These are phyloP conservation scores for Debaryomyces prosopidis DNA, from an alignment of 805 yeast species.

Conservation along the genomic window DNA sequence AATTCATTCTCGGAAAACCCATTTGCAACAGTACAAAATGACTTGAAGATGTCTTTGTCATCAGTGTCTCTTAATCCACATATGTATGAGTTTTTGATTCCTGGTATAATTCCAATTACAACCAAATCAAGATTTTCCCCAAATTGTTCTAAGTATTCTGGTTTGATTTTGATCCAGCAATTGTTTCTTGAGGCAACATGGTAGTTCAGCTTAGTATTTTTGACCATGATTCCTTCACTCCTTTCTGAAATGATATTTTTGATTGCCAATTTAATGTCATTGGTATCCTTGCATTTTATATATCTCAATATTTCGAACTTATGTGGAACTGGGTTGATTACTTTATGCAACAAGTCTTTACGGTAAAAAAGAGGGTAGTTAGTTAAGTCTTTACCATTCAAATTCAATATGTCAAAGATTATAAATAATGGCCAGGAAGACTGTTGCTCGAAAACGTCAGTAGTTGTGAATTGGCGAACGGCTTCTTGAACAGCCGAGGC, in stretches of 20 bases:
- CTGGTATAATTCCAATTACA: conserved; percentile 76
- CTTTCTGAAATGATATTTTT: conserved; percentile 57
- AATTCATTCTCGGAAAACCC: conserved; percentile 73
- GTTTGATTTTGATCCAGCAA: conserved; percentile 88
- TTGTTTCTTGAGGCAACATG: conserved; percentile 58
- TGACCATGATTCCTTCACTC: conserved; percentile 83
- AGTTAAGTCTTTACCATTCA: conserved; percentile 68
- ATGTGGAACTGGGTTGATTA: conserved; percentile 46
- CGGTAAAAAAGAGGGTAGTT: conserved; percentile 55
- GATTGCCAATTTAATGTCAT: conserved; percentile 58
- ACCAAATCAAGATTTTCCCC: conserved; percentile 84
- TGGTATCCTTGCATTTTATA: conserved; percentile 41
- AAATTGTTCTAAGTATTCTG: conserved; percentile 82
- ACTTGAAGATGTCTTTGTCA: conserved; percentile 46
- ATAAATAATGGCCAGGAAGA: conserved; percentile 54
- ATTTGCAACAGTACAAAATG: conserved; percentile 81
- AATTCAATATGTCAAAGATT: conserved; percentile 69
- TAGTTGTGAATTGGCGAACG: conserved; percentile 38
- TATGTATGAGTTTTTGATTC: conserved; percentile 67
- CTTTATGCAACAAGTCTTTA: conserved; percentile 47
- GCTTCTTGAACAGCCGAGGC: conserved; percentile 62
- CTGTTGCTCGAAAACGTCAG: conserved; percentile 32
- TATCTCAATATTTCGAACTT: conserved; percentile 51
- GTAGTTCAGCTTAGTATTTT: conserved; percentile 61
- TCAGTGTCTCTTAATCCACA: conserved; percentile 65